Conservation (phyloP, 805 yeast species). For the Hanseniaspora singularis region DNA sequence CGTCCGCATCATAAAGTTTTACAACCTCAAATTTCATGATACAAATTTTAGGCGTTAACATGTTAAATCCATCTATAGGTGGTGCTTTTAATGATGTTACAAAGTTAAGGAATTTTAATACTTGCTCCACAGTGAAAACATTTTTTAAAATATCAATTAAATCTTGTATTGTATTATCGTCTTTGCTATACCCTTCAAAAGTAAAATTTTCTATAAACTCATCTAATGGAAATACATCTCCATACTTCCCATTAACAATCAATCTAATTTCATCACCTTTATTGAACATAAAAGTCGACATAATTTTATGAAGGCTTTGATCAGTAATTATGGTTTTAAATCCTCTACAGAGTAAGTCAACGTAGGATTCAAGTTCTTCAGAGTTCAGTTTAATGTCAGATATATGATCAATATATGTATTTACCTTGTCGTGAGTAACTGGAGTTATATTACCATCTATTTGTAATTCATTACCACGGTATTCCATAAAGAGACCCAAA, state of each 20-base stretch:
- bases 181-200: conserved; percentile 49
- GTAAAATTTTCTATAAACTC: conserved; percentile 56
- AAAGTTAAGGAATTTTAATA: conserved; percentile 60
- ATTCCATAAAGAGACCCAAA: conserved; percentile 53
- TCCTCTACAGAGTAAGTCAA: too few species aligned
- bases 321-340: conserved; percentile 54
- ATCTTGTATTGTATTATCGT: conserved; percentile 46
- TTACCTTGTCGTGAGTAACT: conserved; percentile 50
- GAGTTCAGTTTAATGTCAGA: too few species aligned
- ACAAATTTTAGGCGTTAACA: conserved; percentile 67
- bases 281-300: background rate
- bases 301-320: conserved; percentile 69
- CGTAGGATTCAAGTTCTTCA: too few species aligned
- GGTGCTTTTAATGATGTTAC: conserved; percentile 89
- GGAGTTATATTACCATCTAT: too few species aligned
- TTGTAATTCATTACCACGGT: conserved; percentile 41
- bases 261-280: conserved; percentile 72
- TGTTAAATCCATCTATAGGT: conserved; percentile 75
- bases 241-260: conserved; percentile 67
- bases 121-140: conserved; percentile 54
- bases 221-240: conserved; percentile 51
- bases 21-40: conserved; percentile 32
- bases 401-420: conserved; percentile 63
- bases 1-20: conserved; percentile 32
- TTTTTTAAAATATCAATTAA: conserved; percentile 62